A percentile compares a stretch with the other conserved stretches of the same genome.
Conservation (phyloP, 169 alveolate genomes). For the Eimeria zaria region DNA sequence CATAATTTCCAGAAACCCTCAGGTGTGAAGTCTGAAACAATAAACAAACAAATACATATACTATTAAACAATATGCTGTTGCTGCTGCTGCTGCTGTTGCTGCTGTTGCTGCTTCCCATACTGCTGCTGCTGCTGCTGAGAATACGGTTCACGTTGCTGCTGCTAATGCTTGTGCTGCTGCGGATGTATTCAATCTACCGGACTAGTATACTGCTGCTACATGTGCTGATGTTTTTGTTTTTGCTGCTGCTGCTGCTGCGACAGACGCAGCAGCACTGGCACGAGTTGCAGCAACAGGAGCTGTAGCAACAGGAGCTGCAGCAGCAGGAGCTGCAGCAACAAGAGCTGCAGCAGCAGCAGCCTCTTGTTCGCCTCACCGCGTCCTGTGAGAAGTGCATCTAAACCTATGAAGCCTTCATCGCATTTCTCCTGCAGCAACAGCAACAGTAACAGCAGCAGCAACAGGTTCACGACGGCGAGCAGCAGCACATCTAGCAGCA, state of each 20-base stretch:
- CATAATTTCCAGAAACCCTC: slow-evolving; percentile 20
- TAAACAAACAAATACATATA: background rate
- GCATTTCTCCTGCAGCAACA: slow-evolving; percentile 45
- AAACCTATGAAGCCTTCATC: slow-evolving; percentile 39
- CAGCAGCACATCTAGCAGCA: background rate
- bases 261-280: background rate
- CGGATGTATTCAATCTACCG: background rate
- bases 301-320: background rate
- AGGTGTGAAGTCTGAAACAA: slow-evolving; percentile 11
- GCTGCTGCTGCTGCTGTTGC: slow-evolving; percentile 32
- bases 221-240: background rate
- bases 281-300: background rate
- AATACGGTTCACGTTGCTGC: background rate
- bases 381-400: slow-evolving; percentile 37
- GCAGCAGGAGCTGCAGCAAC: slow-evolving; percentile 3
- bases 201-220: background rate
- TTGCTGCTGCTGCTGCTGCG: background rate
- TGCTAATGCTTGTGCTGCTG: background rate
- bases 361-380: background rate
- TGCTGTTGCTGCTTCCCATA: background rate
- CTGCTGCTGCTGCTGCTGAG: background rate
- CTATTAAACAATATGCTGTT: background rate
- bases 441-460: slow-evolving; percentile 11
- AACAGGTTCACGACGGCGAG: no score
- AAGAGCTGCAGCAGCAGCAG: background rate